These are phyloP conservation scores for Fusarium dlaminii DNA, from an alignment of 2,329 filamentous ascomycete genomes.

Conservation along the genomic window DNA sequence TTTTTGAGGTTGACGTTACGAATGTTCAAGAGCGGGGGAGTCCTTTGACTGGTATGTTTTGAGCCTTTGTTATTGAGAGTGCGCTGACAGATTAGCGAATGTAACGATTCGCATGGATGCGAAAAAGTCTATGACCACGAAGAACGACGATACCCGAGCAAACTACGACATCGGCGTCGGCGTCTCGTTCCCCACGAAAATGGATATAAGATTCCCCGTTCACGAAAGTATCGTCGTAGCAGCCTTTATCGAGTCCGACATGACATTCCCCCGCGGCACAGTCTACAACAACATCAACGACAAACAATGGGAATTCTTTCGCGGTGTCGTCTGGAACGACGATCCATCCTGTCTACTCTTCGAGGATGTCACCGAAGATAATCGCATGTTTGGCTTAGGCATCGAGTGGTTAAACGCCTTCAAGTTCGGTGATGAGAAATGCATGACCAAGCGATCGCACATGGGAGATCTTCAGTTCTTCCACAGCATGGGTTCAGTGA, in stretches of 20 bases:
- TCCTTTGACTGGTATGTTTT: slow-evolving; percentile 2
- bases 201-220: slow-evolving; percentile 17
- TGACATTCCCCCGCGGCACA: slow-evolving; percentile 21
- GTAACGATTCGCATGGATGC: slow-evolving; percentile 12
- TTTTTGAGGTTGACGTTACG: slow-evolving; percentile 13
- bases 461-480: slow-evolving; percentile 32
- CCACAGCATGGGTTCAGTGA: slow-evolving; percentile 17
- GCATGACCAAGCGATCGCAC: slow-evolving; percentile 25
- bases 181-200: slow-evolving; percentile 8
- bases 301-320: slow-evolving; percentile 28
- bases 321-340: slow-evolving; percentile 28
- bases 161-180: slow-evolving; percentile 23
- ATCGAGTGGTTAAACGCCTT: slow-evolving; percentile 18
- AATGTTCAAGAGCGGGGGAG: slow-evolving; percentile 17
- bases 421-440: slow-evolving; percentile 21
- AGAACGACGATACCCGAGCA: neutral
- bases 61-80: rapidly evolving
- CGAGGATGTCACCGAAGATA: slow-evolving; percentile 5
- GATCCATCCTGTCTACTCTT: slow-evolving; percentile 28
- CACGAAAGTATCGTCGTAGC: slow-evolving; percentile 24
- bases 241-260: slow-evolving; percentile 23
- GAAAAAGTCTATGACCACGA: neutral
- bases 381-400: slow-evolving; percentile 17
- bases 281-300: slow-evolving; percentile 32
- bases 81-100: slow-evolving; percentile 1